phyloP scores from a whole-genome alignment of 2,329 filamentous ascomycete genomes.

The Aspergillus transmontanensis region DNA sequence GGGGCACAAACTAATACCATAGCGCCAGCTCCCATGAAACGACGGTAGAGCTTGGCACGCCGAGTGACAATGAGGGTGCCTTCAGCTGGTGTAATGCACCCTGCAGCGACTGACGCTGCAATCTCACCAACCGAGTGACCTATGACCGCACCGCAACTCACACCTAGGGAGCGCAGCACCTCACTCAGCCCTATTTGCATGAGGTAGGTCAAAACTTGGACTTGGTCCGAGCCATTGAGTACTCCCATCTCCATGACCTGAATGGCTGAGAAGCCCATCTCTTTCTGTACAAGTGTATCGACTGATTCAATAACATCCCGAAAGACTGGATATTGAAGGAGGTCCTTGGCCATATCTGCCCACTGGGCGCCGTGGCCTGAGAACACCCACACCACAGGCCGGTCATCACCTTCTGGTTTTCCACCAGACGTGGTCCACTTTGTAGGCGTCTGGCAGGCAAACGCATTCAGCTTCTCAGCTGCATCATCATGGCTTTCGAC shows the following conservation, averaged over 20 bases:
- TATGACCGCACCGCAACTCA: constrained; percentile 36
- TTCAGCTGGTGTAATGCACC: constrained; percentile 28
- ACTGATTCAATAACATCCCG: constrained; percentile 25
- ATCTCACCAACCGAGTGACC: constrained; percentile 49
- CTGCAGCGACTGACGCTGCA: constrained; percentile 39
- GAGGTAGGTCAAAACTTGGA: constrained; percentile 28
- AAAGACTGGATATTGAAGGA: constrained; percentile 27
- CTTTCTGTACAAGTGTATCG: constrained; percentile 26
- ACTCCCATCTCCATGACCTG: constrained; percentile 5
- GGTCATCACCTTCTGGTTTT: constrained; percentile 23
- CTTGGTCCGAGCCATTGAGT: constrained; percentile 10
- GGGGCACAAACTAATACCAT: constrained; percentile 12
- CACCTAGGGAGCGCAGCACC: constrained; percentile 33
- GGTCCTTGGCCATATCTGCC: constrained; percentile 42
- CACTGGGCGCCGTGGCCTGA: constrained; percentile 49
- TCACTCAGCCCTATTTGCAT: constrained; percentile 37
- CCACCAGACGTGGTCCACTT: constrained; percentile 14
- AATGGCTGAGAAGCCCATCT: constrained; percentile 16
- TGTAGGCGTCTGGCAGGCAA: not conserved
- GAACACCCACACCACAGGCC: constrained; percentile 38
- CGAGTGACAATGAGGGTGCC: constrained; percentile 39
- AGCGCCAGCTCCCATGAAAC: constrained; percentile 27
- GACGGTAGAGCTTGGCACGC: constrained; percentile 35
- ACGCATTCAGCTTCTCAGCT: constrained; percentile 12
- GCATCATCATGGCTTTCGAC: constrained; percentile 3